These are phyloP conservation scores for Cnidoscolus chayamansa DNA, from an alignment of 441 rosid genomes.

Conservation along the genomic window DNA sequence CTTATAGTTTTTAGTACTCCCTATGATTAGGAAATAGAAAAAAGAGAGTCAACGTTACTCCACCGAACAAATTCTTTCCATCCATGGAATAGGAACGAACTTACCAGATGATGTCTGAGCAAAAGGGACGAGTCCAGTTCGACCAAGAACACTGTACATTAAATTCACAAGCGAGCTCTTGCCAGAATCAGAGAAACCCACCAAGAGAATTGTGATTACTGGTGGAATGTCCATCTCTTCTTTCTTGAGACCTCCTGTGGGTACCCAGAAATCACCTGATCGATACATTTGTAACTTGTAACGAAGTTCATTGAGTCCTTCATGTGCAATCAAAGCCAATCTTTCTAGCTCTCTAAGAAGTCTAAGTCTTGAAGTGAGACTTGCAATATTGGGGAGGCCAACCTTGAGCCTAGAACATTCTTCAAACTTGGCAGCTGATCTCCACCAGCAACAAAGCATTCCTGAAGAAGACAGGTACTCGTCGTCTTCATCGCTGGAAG, in stretches of 20 bases:
- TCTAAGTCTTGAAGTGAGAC: slow-evolving; percentile 43
- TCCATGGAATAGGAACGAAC: background rate
- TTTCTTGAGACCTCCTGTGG: slow-evolving; percentile 49
- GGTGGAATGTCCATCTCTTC: slow-evolving; percentile 54
- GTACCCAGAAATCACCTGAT: slow-evolving; percentile 60
- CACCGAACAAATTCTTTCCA: background rate
- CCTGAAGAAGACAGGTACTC: slow-evolving; percentile 27
- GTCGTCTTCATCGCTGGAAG: slow-evolving; percentile 34
- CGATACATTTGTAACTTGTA: slow-evolving; percentile 45
- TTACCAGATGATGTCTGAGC: slow-evolving; percentile 48
- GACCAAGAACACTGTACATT: slow-evolving; percentile 58
- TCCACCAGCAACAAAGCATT: slow-evolving; percentile 46
- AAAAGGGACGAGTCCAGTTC: slow-evolving; percentile 48
- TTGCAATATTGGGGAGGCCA: slow-evolving; percentile 33
- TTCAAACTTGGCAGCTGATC: slow-evolving; percentile 41
- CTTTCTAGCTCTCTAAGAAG: slow-evolving; percentile 49
- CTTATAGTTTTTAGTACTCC: slow-evolving; percentile 26
- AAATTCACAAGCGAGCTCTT: slow-evolving; percentile 58
- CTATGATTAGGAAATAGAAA: slow-evolving; percentile 23
- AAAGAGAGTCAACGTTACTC: background rate
- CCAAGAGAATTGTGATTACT: slow-evolving; percentile 45
- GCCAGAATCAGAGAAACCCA: slow-evolving; percentile 54
- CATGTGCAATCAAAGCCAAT: slow-evolving; percentile 43
- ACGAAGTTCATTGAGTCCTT: slow-evolving; percentile 52
- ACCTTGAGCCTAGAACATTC: slow-evolving; percentile 34